Evolutionary conservation across 257 asterid genomes (phyloP).

Genomic region (Solanum stenotomum): DNA sequence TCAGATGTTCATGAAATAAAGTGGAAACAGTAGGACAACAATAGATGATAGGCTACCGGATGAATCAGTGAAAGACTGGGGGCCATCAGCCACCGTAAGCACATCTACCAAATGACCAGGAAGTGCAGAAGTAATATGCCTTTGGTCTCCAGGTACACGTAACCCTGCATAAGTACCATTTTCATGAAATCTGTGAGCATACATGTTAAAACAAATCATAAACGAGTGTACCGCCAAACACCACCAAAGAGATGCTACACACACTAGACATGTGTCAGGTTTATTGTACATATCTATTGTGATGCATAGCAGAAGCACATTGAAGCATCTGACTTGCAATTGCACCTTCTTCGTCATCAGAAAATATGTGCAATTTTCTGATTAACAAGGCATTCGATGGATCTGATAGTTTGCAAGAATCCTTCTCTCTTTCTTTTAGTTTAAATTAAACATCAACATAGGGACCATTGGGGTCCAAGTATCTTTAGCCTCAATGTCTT

Average conservation of each 20-base stretch:
- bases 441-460: neutral
- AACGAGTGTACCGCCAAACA: neutral
- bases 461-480: neutral
- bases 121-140: constrained; percentile 72
- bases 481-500: neutral
- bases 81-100: constrained; percentile 36
- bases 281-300: neutral
- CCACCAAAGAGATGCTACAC: neutral
- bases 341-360: neutral
- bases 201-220: neutral
- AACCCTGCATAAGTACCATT: constrained; percentile 38
- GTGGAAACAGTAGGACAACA: neutral
- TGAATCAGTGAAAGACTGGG: constrained; percentile 63
- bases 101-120: constrained; percentile 84
- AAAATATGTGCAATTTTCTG: neutral
- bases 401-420: neutral
- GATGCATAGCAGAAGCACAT: neutral
- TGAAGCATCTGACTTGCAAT: neutral
- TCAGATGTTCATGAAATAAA: neutral
- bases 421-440: neutral
- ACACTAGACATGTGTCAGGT: neutral
- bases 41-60: constrained; percentile 36
- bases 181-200: neutral
- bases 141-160: constrained; percentile 75
- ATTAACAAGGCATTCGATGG: neutral